Evolutionary conservation across 148 eudicot species (phyloP).

Genomic region (Diospyros kaki): DNA sequence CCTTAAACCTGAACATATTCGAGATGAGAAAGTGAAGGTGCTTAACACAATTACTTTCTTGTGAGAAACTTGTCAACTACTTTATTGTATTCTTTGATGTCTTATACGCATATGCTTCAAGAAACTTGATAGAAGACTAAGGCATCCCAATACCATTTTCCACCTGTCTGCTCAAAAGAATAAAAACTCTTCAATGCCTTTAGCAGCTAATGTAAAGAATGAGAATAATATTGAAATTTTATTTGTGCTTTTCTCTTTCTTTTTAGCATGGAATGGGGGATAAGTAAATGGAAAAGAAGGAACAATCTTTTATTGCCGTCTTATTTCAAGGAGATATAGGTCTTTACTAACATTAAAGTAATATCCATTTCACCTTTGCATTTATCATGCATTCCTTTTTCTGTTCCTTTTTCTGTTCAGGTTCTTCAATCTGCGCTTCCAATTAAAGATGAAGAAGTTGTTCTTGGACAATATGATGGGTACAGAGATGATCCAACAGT

Average conservation of each 20-base stretch:
- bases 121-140: too few relatives aligned
- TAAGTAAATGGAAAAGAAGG: background rate
- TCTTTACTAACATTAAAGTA: background rate
- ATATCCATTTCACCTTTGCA: background rate
- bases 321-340: background rate
- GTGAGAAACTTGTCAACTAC: background rate
- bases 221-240: background rate
- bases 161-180: background rate
- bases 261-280: background rate
- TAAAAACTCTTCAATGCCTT: background rate
- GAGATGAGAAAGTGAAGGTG: slow-evolving; percentile 94
- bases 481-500: slow-evolving; percentile 77
- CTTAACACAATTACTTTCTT: background rate
- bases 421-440: slow-evolving; percentile 67
- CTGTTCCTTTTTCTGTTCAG: slow-evolving; percentile 21
- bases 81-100: background rate
- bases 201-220: background rate
- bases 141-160: background rate
- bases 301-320: background rate
- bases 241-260: background rate
- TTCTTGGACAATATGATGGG: slow-evolving; percentile 85
- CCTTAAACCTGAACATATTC: slow-evolving; percentile 72
- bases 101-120: background rate
- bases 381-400: background rate
- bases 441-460: slow-evolving; percentile 71